phyloP scores from a whole-genome alignment of 2,329 filamentous ascomycete genomes.

The Botrytis deweyae region DNA sequence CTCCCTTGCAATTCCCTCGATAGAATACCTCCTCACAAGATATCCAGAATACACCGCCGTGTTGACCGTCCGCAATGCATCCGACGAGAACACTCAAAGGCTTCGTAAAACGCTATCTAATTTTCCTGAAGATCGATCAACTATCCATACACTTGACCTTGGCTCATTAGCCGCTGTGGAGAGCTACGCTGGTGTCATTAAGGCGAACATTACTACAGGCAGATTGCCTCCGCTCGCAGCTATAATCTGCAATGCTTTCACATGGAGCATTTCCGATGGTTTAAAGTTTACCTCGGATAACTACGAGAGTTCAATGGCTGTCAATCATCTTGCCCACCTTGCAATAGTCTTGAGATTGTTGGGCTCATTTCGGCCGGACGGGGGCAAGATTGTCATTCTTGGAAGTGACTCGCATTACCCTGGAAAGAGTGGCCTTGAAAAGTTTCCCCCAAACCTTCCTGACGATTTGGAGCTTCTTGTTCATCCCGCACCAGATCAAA shows the following conservation, averaged over 20 bases:
- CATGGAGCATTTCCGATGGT: conserved; percentile 41
- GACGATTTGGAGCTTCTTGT: conserved; percentile 4
- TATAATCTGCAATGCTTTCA: conserved; percentile 46
- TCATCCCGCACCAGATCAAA: background rate
- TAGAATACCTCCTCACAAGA: background rate
- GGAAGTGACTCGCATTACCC: conserved; percentile 4
- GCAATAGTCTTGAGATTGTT: conserved; percentile 43
- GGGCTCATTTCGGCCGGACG: conserved; percentile 27
- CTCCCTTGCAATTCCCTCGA: background rate
- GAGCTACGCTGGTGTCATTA: conserved; percentile 39
- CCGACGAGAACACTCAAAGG: conserved; percentile 37
- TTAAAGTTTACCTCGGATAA: conserved; percentile 41
- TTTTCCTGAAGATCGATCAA: conserved; percentile 33
- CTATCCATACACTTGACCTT: conserved; percentile 42
- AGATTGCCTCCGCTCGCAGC: conserved; percentile 39
- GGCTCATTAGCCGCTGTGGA: conserved; percentile 40
- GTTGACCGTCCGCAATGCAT: conserved; percentile 38
- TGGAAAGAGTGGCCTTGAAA: conserved; percentile 1
- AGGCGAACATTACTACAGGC: conserved; percentile 35
- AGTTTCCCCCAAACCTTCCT: background rate
- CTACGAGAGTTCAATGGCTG: conserved; percentile 44
- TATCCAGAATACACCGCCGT: background rate
- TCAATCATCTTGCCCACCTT: conserved; percentile 44
- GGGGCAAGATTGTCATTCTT: conserved; percentile 38
- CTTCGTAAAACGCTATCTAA: conserved; percentile 31